Percentiles rank a stretch among this genome's conserved stretches.
phyloP scores from a whole-genome alignment of 2,329 filamentous ascomycete genomes.

The Verticillium isaacii region DNA sequence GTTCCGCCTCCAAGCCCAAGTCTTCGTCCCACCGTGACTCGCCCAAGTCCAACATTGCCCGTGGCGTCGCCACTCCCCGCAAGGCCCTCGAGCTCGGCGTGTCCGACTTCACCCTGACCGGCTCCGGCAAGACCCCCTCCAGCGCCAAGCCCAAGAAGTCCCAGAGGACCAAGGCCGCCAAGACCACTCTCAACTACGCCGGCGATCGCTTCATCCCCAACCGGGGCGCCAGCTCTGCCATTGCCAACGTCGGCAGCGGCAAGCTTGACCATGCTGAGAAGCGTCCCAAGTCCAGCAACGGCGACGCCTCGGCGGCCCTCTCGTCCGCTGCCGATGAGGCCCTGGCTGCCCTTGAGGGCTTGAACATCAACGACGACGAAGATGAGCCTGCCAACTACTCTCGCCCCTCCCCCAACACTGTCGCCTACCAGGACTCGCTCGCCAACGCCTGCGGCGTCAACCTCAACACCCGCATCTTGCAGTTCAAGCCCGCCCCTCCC shows the following conservation, averaged over 20 bases:
- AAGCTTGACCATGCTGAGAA: slow-evolving; percentile 74
- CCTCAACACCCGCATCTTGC: slow-evolving; percentile 90
- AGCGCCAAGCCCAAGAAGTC: slow-evolving; percentile 54
- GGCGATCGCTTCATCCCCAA: slow-evolving; percentile 97
- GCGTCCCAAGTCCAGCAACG: slow-evolving; percentile 65
- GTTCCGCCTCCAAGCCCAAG: slow-evolving; percentile 61
- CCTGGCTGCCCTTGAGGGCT: slow-evolving; percentile 71
- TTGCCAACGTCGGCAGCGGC: slow-evolving; percentile 72
- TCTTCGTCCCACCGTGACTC: slow-evolving; percentile 68
- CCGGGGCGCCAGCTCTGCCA: slow-evolving; percentile 81
- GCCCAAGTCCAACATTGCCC: slow-evolving; percentile 93
- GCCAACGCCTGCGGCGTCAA: slow-evolving; percentile 89
- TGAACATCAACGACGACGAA: slow-evolving; percentile 70
- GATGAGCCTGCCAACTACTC: slow-evolving; percentile 65
- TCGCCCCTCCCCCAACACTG: slow-evolving; percentile 79
- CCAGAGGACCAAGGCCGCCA: slow-evolving; percentile 51
- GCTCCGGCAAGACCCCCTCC: slow-evolving; percentile 69
- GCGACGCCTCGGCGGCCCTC: slow-evolving; percentile 71
- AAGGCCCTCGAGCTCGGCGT: slow-evolving; percentile 82
- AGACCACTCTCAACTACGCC: slow-evolving; percentile 75
- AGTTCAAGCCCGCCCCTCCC: slow-evolving; percentile 97
- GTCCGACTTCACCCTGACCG: slow-evolving; percentile 86
- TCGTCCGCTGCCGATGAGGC: slow-evolving; percentile 77
- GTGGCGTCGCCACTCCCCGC: slow-evolving; percentile 68
- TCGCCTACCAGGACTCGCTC: slow-evolving; percentile 87